Conservation (phyloP, 768 basidiomycete species). For the Pilatotrama ljubarskyi region DNA sequence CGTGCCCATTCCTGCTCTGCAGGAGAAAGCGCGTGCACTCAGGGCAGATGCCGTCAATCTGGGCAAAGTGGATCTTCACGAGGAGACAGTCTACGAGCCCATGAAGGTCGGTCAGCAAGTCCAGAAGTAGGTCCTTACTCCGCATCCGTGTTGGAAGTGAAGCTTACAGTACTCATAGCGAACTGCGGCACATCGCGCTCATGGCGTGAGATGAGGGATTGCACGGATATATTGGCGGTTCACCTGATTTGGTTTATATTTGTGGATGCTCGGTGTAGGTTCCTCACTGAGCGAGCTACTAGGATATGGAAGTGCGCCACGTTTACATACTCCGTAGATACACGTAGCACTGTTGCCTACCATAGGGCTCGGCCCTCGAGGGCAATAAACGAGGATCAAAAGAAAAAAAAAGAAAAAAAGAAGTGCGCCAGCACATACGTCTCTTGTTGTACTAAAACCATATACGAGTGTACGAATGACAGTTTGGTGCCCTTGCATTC, state of each 20-base stretch:
- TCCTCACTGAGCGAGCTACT: too few species aligned
- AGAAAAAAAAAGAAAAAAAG: too few species aligned
- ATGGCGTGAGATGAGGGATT: conserved; percentile 51
- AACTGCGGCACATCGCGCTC: conserved; percentile 78
- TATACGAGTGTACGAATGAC: neutral
- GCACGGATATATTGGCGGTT: neutral
- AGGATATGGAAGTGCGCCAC: too few species aligned
- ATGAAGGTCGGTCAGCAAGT: conserved; percentile 93
- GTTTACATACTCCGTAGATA: too few species aligned
- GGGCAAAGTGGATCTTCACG: conserved; percentile 40
- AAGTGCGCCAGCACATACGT: too few species aligned
- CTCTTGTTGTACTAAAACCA: neutral
- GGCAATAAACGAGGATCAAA: too few species aligned
- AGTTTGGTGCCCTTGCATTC: neutral
- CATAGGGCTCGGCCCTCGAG: too few species aligned
- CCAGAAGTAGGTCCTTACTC: conserved; percentile 54
- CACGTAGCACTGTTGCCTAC: too few species aligned
- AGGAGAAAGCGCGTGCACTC: conserved; percentile 46
- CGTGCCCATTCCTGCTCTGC: conserved; percentile 58
- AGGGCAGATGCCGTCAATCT: conserved; percentile 41
- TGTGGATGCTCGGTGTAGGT: neutral
- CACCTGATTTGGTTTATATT: neutral
- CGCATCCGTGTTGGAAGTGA: neutral
- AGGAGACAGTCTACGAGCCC: conserved; percentile 52
- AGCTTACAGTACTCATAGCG: conserved; percentile 43